Evolutionary conservation across 2,329 filamentous ascomycete species (phyloP), one percentile per base, ranked within the genome.

Genomic region (Scortechinia acanthostroma): DNA sequence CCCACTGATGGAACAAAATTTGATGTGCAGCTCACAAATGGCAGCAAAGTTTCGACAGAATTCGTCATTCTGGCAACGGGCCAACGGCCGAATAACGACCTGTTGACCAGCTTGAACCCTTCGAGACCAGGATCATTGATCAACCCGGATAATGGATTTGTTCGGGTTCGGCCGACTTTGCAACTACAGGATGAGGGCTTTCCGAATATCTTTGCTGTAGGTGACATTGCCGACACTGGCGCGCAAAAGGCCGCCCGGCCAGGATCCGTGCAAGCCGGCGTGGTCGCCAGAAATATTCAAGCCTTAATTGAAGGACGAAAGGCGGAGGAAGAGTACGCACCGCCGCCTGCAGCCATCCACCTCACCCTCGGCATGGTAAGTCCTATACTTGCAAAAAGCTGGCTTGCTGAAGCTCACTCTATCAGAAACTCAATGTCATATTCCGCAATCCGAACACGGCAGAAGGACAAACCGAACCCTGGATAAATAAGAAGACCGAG

Each of bases 191-290:
- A 60, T 43, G 45, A 48, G 21, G 43, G 48, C 43, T 64, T 64
- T 37, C 55, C 60, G 0, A 55, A 70, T 30, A 62, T 77, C 4
- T 78, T 71, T 48, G 73, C 74, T 1, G 60, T 71, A 1, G 75
- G 75, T 3, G 74, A 78, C 51, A 65, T 78, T 3, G 67, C 72
- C 15, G 68, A 71, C 16, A 63, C 63, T 20, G 63, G 64, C 1
- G 57, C 58, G 1, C 60, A 63, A 46, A 69, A 66, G 48, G 71
- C 70, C 19, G 72, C 66, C 0, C 58, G 70, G 14, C 65, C 71
- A 1, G 70, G 66, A 1, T 52, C 56, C 1, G 56, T 60, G 10
- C 73, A 77, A 48, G 69, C 66, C 0, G 58, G 60, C 5, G 55
- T 69, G 3, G 70, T 69, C 1, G 62, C 64, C 2, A 58, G 60